Conservation (phyloP, 345 rosid species). For the Sonneratia caseolaris region DNA sequence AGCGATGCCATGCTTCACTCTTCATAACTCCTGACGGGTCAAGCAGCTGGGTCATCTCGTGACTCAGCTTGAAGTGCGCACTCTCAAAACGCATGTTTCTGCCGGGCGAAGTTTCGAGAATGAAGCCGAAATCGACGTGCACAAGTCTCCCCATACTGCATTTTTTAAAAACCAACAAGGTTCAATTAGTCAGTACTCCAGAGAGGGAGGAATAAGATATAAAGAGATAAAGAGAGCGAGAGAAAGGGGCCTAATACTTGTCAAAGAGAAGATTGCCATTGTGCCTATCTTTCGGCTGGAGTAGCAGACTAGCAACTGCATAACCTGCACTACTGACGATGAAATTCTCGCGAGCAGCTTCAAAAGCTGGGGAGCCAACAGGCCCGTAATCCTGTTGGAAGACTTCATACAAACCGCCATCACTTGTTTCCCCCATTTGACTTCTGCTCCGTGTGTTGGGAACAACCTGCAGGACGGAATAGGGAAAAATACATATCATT, state of each 20-base stretch:
- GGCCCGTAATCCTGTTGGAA: constrained; percentile 98
- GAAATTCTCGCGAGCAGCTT: constrained; percentile 91
- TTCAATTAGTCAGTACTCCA: neutral
- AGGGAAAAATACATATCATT: neutral
- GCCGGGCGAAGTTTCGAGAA: constrained; percentile 91
- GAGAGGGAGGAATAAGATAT: neutral
- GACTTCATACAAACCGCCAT: constrained; percentile 94
- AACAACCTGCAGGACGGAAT: constrained; percentile 50
- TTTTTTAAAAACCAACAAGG: neutral
- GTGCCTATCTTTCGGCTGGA: constrained; percentile 98
- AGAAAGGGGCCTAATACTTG: constrained; percentile 31
- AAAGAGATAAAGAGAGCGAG: neutral
- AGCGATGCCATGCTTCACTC: constrained; percentile 77
- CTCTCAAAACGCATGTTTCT: constrained; percentile 96
- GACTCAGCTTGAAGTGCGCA: constrained; percentile 97
- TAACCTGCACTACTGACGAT: constrained; percentile 97
- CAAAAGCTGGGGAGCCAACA: constrained; percentile 83
- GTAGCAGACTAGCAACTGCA: constrained; percentile 95
- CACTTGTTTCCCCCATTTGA: constrained; percentile 99
- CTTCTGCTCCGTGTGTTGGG: constrained; percentile 92
- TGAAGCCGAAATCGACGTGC: constrained; percentile 96
- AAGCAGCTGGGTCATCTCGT: constrained; percentile 94
- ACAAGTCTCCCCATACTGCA: constrained; percentile 89
- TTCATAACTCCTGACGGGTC: constrained; percentile 93
- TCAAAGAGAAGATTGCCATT: constrained; percentile 99